phyloP scores from a whole-genome alignment of 2,329 filamentous ascomycete genomes.

The Teratosphaeria nubilosa region DNA sequence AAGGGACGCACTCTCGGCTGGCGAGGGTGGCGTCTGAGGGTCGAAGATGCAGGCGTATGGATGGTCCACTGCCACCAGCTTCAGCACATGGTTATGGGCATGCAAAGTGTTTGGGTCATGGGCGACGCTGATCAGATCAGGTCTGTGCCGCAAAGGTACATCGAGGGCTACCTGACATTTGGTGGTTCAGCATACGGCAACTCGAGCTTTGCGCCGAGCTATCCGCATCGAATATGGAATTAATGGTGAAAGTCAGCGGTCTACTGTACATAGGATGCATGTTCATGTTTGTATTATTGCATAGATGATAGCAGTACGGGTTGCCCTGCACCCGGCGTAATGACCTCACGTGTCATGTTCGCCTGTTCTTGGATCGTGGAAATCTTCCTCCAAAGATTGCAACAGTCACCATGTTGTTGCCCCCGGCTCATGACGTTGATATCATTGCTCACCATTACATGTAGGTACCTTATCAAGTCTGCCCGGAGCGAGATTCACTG shows the following conservation, averaged over 20 bases:
- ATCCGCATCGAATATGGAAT: slow-evolving; percentile 11
- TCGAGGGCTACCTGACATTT: slow-evolving; percentile 35
- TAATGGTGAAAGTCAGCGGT: neutral
- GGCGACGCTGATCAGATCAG: slow-evolving; percentile 34
- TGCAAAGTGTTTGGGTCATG: slow-evolving; percentile 39
- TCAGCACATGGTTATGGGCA: slow-evolving; percentile 50
- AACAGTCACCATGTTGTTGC: neutral
- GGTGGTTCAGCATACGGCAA: slow-evolving; percentile 36
- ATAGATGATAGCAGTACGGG: neutral
- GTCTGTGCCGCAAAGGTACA: slow-evolving; percentile 22
- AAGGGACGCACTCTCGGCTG: slow-evolving; percentile 42
- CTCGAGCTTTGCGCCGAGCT: slow-evolving; percentile 12
- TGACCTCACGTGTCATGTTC: neutral
- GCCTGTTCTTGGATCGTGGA: neutral
- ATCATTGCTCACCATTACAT: neutral
- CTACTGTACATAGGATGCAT: neutral
- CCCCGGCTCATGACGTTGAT: neutral
- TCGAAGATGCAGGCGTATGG: slow-evolving; percentile 46
- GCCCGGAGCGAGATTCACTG: neutral
- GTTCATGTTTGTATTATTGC: neutral
- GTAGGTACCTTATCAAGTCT: neutral
- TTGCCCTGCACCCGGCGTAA: neutral
- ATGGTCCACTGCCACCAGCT: slow-evolving; percentile 53
- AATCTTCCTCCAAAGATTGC: neutral
- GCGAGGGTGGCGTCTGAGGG: slow-evolving; percentile 50